Percentiles rank a stretch among this genome's conserved stretches.
phyloP scores from a whole-genome alignment of 208 protist genomes.

The Trypanosoma caninum region DNA sequence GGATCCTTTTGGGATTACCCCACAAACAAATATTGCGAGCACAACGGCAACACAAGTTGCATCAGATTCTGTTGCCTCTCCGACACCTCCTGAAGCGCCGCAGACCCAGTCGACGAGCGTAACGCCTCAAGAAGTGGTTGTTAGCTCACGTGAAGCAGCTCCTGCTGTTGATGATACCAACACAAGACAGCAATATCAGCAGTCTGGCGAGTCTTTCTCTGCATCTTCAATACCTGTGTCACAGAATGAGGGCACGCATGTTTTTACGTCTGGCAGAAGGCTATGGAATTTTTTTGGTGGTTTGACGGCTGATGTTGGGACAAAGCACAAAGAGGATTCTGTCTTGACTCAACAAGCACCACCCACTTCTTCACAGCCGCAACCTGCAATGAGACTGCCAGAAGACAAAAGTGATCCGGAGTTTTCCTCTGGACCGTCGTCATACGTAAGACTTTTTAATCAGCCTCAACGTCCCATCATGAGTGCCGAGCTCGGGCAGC shows the following conservation, averaged over 20 bases:
- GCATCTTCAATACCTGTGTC: conserved; percentile 6
- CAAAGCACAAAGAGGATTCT: conserved; percentile 4
- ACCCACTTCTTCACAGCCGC: background rate
- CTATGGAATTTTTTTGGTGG: background rate
- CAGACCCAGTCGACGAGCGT: background rate
- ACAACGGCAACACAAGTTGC: background rate
- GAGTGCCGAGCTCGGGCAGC: too few relatives aligned
- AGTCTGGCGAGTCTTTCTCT: background rate
- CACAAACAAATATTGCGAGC: background rate
- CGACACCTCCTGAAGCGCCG: background rate
- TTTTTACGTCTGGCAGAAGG: background rate
- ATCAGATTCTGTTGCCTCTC: background rate
- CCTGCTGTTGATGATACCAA: background rate
- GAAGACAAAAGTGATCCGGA: too few relatives aligned
- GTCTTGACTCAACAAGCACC: too few relatives aligned
- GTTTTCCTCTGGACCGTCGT: too few relatives aligned
- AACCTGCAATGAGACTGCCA: too few relatives aligned
- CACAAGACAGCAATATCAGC: background rate
- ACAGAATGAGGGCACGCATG: background rate
- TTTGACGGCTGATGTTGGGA: background rate
- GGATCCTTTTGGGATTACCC: conserved; percentile 15
- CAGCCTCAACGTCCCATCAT: too few relatives aligned
- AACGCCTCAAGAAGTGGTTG: background rate
- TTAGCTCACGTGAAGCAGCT: background rate
- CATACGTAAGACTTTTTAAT: too few relatives aligned